Evolutionary conservation across 345 rosid genomes (phyloP).

Genomic region (Clarkia xantiana): DNA sequence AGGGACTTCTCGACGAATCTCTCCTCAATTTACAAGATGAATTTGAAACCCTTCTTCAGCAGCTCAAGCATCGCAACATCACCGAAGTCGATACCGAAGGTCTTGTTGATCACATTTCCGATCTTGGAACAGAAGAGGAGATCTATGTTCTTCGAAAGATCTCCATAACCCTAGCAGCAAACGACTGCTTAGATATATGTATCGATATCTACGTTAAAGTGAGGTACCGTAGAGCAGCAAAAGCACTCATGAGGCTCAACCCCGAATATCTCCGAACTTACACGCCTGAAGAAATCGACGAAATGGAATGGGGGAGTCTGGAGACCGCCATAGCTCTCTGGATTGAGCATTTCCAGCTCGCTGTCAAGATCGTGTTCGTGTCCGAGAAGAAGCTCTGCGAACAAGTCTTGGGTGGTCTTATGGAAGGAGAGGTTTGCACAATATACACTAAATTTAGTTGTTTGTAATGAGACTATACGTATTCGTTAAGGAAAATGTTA

Average conservation of each 20-base stretch:
- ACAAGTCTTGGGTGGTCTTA: conserved; percentile 25
- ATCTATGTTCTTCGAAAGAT: conserved; percentile 28
- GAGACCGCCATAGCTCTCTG: conserved; percentile 47
- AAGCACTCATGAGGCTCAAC: conserved; percentile 40
- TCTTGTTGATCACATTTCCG: conserved; percentile 7
- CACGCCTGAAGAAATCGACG: conserved; percentile 43
- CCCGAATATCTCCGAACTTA: conserved; percentile 41
- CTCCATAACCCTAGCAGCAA: conserved; percentile 31
- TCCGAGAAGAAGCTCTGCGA: conserved; percentile 44
- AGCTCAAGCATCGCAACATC: conserved; percentile 26
- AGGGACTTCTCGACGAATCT: conserved; percentile 53
- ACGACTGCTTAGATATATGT: conserved; percentile 56
- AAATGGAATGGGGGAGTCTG: conserved; percentile 50
- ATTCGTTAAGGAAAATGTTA: too few species aligned
- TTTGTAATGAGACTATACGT: too few species aligned
- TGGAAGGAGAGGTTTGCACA: conserved; percentile 35
- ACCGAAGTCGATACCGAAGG: conserved; percentile 5
- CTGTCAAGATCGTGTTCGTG: conserved; percentile 28
- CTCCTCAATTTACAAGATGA: conserved; percentile 49
- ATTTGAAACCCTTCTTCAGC: conserved; percentile 28
- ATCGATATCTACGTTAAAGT: conserved; percentile 51
- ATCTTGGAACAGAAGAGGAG: conserved; percentile 38
- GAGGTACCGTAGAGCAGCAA: conserved; percentile 50
- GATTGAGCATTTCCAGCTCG: conserved; percentile 44
- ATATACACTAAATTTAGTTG: too few species aligned